Conservation (phyloP, 2,329 filamentous ascomycete genomes). For the Pseudogymnoascus sp. region DNA sequence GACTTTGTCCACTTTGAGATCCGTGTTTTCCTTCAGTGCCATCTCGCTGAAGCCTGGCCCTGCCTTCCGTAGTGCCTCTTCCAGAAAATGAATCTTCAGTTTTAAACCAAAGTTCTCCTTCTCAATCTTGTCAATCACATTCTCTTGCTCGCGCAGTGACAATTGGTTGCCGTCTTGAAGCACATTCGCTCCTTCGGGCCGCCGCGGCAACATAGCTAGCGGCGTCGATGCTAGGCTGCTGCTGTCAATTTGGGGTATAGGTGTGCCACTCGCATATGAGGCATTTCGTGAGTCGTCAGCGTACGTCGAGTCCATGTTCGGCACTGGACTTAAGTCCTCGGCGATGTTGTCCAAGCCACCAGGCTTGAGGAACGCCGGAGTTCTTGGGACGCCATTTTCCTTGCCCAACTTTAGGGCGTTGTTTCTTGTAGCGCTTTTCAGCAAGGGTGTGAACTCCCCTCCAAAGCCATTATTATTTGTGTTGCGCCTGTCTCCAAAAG, state of each 20-base stretch:
- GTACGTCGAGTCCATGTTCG: conserved; percentile 65
- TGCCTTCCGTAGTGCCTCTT: conserved; percentile 78
- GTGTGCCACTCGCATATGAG: conserved; percentile 58
- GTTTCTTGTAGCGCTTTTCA: conserved; percentile 71
- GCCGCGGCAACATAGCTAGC: conserved; percentile 58
- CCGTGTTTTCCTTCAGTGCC: conserved; percentile 88
- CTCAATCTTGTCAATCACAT: conserved; percentile 88
- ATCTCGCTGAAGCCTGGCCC: conserved; percentile 85
- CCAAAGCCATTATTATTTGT: conserved; percentile 51
- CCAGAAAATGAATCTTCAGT: conserved; percentile 92
- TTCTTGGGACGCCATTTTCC: conserved; percentile 54
- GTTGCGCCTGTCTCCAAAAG: conserved; percentile 64
- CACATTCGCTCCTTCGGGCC: conserved; percentile 54
- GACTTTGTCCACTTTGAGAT: conserved; percentile 86
- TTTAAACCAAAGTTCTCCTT: conserved; percentile 98
- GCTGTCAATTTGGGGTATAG: conserved; percentile 64
- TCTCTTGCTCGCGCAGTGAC: conserved; percentile 89
- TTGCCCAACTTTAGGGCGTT: conserved; percentile 58
- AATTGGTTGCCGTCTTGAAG: conserved; percentile 82
- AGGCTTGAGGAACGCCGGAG: conserved; percentile 57
- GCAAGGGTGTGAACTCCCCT: conserved; percentile 84
- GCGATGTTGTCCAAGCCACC: conserved; percentile 53
- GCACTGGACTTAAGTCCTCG: conserved; percentile 66
- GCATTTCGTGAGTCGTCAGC: conserved; percentile 56
- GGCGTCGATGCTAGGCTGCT: conserved; percentile 82